Evolutionary conservation across 768 basidiomycete genomes (phyloP).

Genomic region (Trametopsis cervina): DNA sequence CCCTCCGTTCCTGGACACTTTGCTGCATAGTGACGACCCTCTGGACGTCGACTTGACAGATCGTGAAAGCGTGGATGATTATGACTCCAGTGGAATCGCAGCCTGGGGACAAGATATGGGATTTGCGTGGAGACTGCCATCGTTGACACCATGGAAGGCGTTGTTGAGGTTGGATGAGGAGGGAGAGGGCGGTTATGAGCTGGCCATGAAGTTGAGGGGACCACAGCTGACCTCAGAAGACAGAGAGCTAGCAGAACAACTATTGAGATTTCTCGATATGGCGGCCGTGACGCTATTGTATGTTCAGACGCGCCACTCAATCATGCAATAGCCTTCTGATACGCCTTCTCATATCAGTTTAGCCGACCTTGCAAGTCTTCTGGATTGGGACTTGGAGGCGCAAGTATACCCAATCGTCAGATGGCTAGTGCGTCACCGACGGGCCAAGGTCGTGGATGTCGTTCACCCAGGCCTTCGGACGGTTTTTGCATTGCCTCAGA

Average conservation of each 20-base stretch:
- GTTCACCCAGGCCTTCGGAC: conserved; percentile 77
- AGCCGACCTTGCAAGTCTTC: conserved; percentile 68
- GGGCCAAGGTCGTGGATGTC: conserved; percentile 84
- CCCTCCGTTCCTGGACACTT: conserved; percentile 68
- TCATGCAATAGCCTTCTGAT: background rate
- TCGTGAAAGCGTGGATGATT: conserved; percentile 40
- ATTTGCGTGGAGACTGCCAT: conserved; percentile 67
- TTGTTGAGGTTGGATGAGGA: conserved; percentile 64
- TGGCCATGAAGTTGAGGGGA: conserved; percentile 51
- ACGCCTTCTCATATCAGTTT: conserved; percentile 35
- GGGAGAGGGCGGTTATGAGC: conserved; percentile 46
- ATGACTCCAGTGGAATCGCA: conserved; percentile 27
- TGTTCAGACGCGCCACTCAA: too few species aligned
- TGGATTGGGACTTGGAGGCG: conserved; percentile 78
- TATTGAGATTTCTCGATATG: conserved; percentile 69
- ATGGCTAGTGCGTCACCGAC: conserved; percentile 84
- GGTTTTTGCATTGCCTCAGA: conserved; percentile 68
- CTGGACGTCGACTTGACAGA: conserved; percentile 44
- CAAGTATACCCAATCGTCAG: conserved; percentile 89
- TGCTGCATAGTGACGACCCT: conserved; percentile 62
- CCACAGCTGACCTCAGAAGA: conserved; percentile 61
- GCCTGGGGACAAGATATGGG: conserved; percentile 65
- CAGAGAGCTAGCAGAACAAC: conserved; percentile 56
- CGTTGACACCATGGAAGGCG: conserved; percentile 88
- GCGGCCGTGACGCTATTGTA: conserved; percentile 74